Evolutionary conservation across 2,329 filamentous ascomycete genomes (phyloP), one percentile per base, ranked within the genome.

Genomic region (Nemania abortiva): DNA sequence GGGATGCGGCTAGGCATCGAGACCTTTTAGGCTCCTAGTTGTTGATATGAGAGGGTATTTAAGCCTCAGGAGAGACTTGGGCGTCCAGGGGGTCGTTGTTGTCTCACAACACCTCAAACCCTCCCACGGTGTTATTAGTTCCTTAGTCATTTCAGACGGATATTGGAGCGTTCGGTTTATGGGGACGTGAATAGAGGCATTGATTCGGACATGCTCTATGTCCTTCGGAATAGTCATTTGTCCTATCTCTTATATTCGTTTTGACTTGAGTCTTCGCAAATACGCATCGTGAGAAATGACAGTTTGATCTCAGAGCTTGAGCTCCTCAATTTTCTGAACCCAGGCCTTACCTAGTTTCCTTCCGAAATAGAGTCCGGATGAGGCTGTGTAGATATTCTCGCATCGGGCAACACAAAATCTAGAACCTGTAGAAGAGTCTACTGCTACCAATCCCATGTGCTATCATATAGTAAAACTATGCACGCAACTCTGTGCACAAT

Each of bases 111-210:
- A 49, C 29, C 37, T 29, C 22, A 34, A 63, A 9, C 53, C 20
- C 37, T 9, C 20, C 39, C 34, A 55, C 13, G 24, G 42, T 47
- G 34, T 47, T 37, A 45, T 54, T 31, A 34, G 54, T 27, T 54
- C 37, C 27, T 53, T 56, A 24, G 45, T 66, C 37, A 60, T 65
- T 59, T 60, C 59, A 56, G 56, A 47, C 18, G 54, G 59, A 57
- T 66, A 58, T 60, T 64, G n/a, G 42, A 29, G 37, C 54, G 59
- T 39, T 68, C 63, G 63, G 66, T 58, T 63, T 52, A 53, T 62
- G n/a, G n/a, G 60, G 61, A 61, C 47, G 59, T 60, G 53, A 65
- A 34, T 27, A 34, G 13, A 37, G 58, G 47, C 63, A 50, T 69
- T 53, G 47, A 54, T 50, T 60, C 60, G 24, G 49, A 22, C 47